phyloP scores from a whole-genome alignment of 371 early-diverging fungal species.

The Mortierella sp. region DNA sequence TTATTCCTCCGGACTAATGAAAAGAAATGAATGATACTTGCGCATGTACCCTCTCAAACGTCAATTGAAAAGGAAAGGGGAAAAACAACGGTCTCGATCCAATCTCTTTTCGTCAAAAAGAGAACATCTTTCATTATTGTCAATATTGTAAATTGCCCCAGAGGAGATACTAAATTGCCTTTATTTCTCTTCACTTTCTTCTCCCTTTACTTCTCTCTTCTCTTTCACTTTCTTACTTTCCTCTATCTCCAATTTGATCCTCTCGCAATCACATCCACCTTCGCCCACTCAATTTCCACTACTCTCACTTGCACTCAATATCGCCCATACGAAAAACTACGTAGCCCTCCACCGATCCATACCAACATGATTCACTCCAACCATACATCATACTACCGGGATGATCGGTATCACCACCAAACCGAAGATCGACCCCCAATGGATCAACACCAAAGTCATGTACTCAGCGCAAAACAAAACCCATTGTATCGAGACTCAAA shows the following conservation, averaged over 20 bases:
- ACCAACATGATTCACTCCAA: not conserved
- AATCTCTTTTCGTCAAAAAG: not conserved
- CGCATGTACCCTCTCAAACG: not conserved
- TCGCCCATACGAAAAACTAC: too few relatives aligned
- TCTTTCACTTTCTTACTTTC: not conserved
- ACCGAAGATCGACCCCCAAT: not conserved
- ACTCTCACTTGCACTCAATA: not conserved
- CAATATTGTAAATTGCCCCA: not conserved
- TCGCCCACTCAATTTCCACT: not conserved
- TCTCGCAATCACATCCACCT: not conserved
- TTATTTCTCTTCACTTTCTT: conserved; percentile 5
- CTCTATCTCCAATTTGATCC: not conserved
- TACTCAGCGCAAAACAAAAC: not conserved
- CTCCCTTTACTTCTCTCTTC: not conserved
- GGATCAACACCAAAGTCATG: not conserved
- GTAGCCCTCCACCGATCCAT: not conserved
- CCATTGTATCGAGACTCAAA: not conserved
- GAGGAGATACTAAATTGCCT: not conserved
- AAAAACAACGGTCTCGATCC: not conserved
- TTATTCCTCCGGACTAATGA: not conserved
- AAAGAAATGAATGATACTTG: not conserved
- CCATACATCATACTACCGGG: not conserved
- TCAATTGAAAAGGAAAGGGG: not conserved
- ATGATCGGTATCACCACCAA: not conserved
- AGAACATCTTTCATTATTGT: not conserved